These are phyloP conservation scores for Leucaena leucocephala DNA, from an alignment of 306 rosid genomes.

Conservation along the genomic window DNA sequence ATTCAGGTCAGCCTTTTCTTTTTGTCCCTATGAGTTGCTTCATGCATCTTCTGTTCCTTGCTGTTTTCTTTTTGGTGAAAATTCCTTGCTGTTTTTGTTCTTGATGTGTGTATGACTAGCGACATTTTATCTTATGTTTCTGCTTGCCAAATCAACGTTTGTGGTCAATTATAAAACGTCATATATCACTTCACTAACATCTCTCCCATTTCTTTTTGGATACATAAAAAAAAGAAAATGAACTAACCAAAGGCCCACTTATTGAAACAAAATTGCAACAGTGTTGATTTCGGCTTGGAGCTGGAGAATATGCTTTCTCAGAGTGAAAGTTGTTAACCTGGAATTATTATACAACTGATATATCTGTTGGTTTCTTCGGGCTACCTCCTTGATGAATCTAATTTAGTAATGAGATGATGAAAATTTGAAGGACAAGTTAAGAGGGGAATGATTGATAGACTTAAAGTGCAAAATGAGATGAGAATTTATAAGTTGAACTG, in stretches of 20 bases:
- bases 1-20: conserved; percentile 60
- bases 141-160: conserved; percentile 32
- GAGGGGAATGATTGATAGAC: conserved; percentile 2
- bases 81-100: conserved; percentile 20
- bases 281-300: neutral
- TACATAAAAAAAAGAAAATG: neutral
- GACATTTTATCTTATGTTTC: conserved; percentile 11
- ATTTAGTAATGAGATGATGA: neutral
- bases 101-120: neutral
- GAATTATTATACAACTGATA: neutral
- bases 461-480: conserved; percentile 8
- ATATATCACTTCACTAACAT: conserved; percentile 13
- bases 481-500: neutral
- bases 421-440: neutral
- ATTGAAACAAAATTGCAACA: conserved; percentile 10
- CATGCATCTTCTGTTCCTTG: conserved; percentile 3
- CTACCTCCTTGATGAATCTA: neutral
- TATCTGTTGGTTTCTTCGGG: neutral
- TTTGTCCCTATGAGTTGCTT: conserved; percentile 20
- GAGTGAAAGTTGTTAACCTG: conserved; percentile 1
- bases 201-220: neutral
- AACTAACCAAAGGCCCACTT: neutral
- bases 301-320: conserved; percentile 4
- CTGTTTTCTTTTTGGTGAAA: neutral
- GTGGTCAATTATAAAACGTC: conserved; percentile 11